These are phyloP conservation scores for Pseudocercospora eumusae DNA, from an alignment of 2,329 filamentous ascomycete genomes.

Conservation along the genomic window DNA sequence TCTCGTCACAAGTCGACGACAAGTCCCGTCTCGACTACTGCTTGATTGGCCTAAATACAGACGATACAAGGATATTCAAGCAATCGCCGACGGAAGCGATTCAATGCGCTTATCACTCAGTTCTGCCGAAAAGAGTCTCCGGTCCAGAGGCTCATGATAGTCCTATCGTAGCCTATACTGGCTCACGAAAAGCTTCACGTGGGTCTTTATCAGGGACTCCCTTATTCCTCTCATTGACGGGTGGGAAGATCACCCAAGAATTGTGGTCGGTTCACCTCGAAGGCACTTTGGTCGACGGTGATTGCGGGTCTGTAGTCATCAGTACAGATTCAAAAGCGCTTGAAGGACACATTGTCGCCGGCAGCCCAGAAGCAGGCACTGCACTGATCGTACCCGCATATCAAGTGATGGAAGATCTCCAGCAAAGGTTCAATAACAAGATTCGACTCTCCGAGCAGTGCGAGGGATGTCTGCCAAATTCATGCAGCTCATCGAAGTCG, in stretches of 20 bases:
- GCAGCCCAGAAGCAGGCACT: background rate
- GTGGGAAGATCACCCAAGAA: constrained; percentile 9
- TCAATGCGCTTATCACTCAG: background rate
- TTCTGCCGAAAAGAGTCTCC: background rate
- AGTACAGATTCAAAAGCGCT: background rate
- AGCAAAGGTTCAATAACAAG: background rate
- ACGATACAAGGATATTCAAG: background rate
- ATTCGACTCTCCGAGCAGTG: constrained; percentile 6
- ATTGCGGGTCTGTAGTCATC: constrained; percentile 16
- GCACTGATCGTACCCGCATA: constrained; percentile 17
- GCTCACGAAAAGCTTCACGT: constrained; percentile 7
- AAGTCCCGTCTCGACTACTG: constrained; percentile 13
- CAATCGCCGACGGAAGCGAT: background rate
- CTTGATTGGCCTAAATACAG: background rate
- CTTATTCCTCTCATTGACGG: constrained; percentile 1
- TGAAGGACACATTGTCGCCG: constrained; percentile 16
- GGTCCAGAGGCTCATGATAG: background rate
- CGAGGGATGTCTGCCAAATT: background rate
- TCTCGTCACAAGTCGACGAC: background rate
- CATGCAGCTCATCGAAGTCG: background rate
- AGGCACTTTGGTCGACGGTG: constrained; percentile 8
- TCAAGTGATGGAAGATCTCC: constrained; percentile 14
- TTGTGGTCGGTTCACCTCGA: constrained; percentile 14
- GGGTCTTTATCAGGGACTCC: constrained; percentile 10
- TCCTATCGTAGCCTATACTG: constrained; percentile 12